Base-by-base conservation (phyloP, 2,329 filamentous ascomycete genomes). In the Septoria linicola region DNA sequence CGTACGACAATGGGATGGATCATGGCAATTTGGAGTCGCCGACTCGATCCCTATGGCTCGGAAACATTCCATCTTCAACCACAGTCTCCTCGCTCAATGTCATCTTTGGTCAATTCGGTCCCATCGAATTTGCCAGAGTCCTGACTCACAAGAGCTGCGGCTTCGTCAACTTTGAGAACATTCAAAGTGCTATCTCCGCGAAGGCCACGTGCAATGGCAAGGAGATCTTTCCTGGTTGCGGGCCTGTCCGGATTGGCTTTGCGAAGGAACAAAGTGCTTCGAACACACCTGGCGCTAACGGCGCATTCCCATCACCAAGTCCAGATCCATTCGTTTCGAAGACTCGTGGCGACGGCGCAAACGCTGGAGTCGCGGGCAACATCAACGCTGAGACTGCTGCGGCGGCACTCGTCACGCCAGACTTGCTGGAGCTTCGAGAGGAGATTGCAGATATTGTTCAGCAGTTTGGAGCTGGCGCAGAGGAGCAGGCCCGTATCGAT, bases 61-160 rank as follows among this genome's bases (percentile, higher is more conserved):
- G 93, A 49, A 96, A 92, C 70, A 96, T 99, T 53, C 93, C 93
- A 10, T 91, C 92, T 3, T 97, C 93, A 2, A 99, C 93, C 2
- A 99, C 93, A 0, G 91, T 93, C 8, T 95, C 92, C 1, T 97
- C 93, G 0, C 75, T 99, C 54, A 89, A 89, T 51, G 90, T 95
- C 59, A 96, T 97, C 74, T 99, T 99, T 75, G 88, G 89, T 69
- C 81, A 85, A n/a, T 95, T 93, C 61, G 93, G 93, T 8, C 81
- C 87, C 2, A 96, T 99, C 57, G 80, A 93, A 59, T 96, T 92
- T 3, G 92, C 89, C 21, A 82, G 93, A 58, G 93, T 99, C 3
- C 78, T 99, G 55, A 97, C 93, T 0, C 90, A 99, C 76, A 99
- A 99, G 79, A 97, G 96, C 72, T 99, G 93, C 68, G 93, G 92